These are phyloP conservation scores for Dryas alaskensis DNA, from an alignment of 306 rosid species.

Conservation along the genomic window DNA sequence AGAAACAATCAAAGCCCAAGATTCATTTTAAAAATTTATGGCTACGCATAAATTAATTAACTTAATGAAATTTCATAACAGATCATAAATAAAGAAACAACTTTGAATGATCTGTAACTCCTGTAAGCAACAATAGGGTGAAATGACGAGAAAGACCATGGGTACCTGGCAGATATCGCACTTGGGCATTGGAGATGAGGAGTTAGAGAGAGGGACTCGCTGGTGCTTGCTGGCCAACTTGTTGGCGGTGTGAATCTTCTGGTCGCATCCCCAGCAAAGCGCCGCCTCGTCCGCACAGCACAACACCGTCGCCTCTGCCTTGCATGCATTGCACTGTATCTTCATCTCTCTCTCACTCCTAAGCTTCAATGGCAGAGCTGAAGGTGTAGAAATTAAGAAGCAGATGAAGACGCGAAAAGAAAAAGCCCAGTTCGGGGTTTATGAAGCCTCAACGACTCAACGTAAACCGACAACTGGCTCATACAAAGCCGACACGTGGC, in stretches of 20 bases:
- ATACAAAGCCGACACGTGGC: not conserved
- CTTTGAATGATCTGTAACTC: not conserved
- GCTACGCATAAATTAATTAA: not conserved
- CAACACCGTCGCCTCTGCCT: conserved; percentile 60
- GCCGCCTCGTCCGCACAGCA: conserved; percentile 78
- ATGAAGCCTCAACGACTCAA: not conserved
- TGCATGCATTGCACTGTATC: conserved; percentile 77
- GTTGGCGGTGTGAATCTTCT: conserved; percentile 70
- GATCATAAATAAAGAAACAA: not conserved
- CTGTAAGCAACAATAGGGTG: not conserved
- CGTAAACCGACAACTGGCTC: not conserved
- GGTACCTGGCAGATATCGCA: conserved; percentile 23
- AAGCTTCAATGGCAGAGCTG: not conserved
- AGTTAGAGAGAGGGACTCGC: conserved; percentile 59
- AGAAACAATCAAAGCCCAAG: not conserved
- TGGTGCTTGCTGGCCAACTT: conserved; percentile 77
- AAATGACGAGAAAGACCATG: not conserved
- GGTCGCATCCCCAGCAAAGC: conserved; percentile 67
- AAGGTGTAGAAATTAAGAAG: not conserved
- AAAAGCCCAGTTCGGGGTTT: not conserved
- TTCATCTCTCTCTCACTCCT: conserved; percentile 42
- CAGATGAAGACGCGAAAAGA: not conserved
- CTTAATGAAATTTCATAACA: not conserved
- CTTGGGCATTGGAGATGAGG: conserved; percentile 70
- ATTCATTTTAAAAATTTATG: not conserved